Conservation (phyloP, 192 early-diverging fungal genomes). For the Dissophora ornata region DNA sequence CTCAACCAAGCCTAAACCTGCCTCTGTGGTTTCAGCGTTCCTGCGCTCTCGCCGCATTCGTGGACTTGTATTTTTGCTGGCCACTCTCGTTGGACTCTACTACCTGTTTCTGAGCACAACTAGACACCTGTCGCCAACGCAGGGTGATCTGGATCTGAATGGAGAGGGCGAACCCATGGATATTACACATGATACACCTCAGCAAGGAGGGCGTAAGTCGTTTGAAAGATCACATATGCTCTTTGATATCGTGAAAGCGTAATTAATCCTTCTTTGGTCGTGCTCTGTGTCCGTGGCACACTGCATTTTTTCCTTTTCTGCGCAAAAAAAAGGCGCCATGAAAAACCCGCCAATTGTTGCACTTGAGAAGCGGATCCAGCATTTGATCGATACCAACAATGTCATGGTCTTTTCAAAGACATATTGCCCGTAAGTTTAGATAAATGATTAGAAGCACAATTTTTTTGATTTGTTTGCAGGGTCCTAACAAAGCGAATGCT, state of each 20-base stretch:
- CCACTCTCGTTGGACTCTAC: constrained; percentile 18
- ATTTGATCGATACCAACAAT: constrained; percentile 31
- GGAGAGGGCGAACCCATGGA: constrained; percentile 41
- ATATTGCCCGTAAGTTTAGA: constrained; percentile 31
- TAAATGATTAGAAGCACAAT: neutral
- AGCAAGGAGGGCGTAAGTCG: too few species aligned
- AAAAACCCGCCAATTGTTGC: neutral
- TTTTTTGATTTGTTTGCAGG: neutral
- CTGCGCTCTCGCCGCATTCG: constrained; percentile 38
- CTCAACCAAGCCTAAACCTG: constrained; percentile 33
- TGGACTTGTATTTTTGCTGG: constrained; percentile 7
- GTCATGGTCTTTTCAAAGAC: constrained; percentile 54
- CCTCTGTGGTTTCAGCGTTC: constrained; percentile 12
- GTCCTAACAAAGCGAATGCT: neutral
- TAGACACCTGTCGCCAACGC: neutral
- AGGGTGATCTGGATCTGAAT: constrained; percentile 4
- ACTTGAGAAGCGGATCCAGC: constrained; percentile 31
- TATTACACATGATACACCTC: constrained; percentile 11
- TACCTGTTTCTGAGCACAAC: constrained; percentile 21
- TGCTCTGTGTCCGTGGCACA: neutral
- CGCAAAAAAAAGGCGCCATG: neutral
- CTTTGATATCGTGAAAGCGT: too few species aligned
- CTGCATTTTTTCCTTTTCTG: neutral
- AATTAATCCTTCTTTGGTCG: neutral
- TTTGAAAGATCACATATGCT: too few species aligned